phyloP scores from a whole-genome alignment of 2,329 filamentous ascomycete genomes.

The Epichloe gansuensis region DNA sequence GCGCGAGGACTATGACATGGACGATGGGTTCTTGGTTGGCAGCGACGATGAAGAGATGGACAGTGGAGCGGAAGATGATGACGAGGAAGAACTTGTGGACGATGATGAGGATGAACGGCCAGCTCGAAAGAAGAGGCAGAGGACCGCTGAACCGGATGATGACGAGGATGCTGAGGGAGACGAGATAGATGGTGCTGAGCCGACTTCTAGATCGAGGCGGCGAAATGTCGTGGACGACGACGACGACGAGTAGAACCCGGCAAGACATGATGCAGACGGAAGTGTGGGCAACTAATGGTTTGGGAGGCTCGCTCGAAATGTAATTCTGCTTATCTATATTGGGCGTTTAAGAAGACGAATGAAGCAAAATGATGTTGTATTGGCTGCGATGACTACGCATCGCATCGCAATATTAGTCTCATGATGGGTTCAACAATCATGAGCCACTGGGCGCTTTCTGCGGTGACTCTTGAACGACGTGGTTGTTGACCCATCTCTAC shows the following conservation, averaged over 20 bases:
- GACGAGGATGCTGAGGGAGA: constrained; percentile 41
- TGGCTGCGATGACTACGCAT: neutral
- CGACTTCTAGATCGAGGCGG: constrained; percentile 35
- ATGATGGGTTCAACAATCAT: neutral
- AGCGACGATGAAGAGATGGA: constrained; percentile 60
- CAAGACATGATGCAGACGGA: neutral
- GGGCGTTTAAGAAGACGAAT: neutral
- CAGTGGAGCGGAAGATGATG: constrained; percentile 51
- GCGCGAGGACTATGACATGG: constrained; percentile 66
- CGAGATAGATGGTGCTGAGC: constrained; percentile 32
- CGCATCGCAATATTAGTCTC: neutral
- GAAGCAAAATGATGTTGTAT: neutral
- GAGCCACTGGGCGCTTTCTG: too few species aligned
- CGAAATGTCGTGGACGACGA: constrained; percentile 46
- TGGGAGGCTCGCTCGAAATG: neutral
- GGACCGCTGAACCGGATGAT: constrained; percentile 35
- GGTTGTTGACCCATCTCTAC: too few species aligned
- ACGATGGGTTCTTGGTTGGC: constrained; percentile 64
- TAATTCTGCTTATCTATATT: neutral
- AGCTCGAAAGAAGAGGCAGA: constrained; percentile 35
- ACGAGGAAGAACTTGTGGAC: constrained; percentile 45
- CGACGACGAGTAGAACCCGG: constrained; percentile 15
- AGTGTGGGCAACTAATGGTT: neutral
- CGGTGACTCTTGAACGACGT: too few species aligned
- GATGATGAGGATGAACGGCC: constrained; percentile 39